Evolutionary conservation across 2,329 filamentous ascomycete genomes (phyloP).

Genomic region (Pezicula carpinea): DNA sequence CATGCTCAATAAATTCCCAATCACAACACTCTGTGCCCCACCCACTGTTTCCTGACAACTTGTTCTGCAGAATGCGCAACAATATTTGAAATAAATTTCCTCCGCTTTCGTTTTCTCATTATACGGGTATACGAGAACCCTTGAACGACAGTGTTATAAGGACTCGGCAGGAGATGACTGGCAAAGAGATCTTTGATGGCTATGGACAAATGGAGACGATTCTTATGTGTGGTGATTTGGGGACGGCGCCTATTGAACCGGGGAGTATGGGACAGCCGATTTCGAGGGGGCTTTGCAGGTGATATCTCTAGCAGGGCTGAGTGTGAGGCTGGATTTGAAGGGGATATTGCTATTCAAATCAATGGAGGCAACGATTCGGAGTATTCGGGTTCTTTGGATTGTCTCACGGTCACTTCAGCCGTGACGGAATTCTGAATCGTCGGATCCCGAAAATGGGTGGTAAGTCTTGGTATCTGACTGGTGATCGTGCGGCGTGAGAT

Average conservation of each 20-base stretch:
- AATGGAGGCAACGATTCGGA: not conserved
- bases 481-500: conserved; percentile 29
- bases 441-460: not conserved
- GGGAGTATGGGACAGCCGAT: conserved; percentile 36
- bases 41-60: conserved; percentile 36
- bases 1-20: conserved; percentile 32
- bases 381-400: conserved; percentile 10
- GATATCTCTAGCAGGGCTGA: conserved; percentile 28
- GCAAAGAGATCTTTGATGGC: conserved; percentile 33
- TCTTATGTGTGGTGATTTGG: conserved; percentile 35
- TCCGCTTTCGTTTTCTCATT: conserved; percentile 30
- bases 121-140: conserved; percentile 34
- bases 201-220: conserved; percentile 38
- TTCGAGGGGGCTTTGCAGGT: conserved; percentile 31
- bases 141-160: conserved; percentile 35
- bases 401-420: conserved; percentile 10
- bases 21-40: conserved; percentile 36
- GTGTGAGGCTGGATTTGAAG: conserved; percentile 25
- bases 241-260: conserved; percentile 27
- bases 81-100: conserved; percentile 23
- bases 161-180: conserved; percentile 31
- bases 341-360: conserved; percentile 33
- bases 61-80: conserved; percentile 29
- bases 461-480: conserved; percentile 27
- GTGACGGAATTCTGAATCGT: not conserved